These are phyloP conservation scores for Fagus sylvatica DNA, from an alignment of 306 rosid species.

Conservation along the genomic window DNA sequence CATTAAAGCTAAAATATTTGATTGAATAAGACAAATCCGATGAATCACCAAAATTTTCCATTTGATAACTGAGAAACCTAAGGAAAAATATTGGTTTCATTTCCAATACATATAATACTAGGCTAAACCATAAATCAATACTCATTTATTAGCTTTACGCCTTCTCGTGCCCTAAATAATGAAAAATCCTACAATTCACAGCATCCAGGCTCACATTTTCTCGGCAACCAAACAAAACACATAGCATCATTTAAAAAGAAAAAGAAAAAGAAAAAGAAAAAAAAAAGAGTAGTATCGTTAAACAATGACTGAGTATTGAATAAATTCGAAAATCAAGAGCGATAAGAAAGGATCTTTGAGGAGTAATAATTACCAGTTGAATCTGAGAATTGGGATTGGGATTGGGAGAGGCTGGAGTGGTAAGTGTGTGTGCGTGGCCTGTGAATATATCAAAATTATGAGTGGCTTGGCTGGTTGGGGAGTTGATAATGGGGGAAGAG, in stretches of 20 bases:
- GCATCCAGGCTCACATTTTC: not conserved
- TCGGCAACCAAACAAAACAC: constrained; percentile 9
- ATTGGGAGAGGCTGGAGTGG: too few species aligned
- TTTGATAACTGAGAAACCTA: not conserved
- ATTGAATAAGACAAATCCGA: not conserved
- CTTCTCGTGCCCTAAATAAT: not conserved
- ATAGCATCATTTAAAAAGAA: not conserved
- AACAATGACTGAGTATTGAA: not conserved
- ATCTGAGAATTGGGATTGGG: too few species aligned
- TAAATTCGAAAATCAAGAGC: not conserved
- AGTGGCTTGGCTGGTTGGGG: too few species aligned
- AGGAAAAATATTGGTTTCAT: not conserved
- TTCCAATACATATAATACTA: not conserved
- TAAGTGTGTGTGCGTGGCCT: too few species aligned
- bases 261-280: not conserved
- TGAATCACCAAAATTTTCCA: not conserved
- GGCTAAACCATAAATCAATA: not conserved
- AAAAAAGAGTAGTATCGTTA: not conserved
- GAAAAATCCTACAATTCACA: not conserved
- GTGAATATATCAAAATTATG: too few species aligned
- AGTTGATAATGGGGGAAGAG: too few species aligned
- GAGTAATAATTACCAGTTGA: too few species aligned
- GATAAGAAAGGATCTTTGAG: not conserved
- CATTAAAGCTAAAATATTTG: not conserved
- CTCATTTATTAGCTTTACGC: not conserved